These are phyloP conservation scores for Pterocarpus santalinus DNA, from an alignment of 306 rosid genomes.

Conservation along the genomic window DNA sequence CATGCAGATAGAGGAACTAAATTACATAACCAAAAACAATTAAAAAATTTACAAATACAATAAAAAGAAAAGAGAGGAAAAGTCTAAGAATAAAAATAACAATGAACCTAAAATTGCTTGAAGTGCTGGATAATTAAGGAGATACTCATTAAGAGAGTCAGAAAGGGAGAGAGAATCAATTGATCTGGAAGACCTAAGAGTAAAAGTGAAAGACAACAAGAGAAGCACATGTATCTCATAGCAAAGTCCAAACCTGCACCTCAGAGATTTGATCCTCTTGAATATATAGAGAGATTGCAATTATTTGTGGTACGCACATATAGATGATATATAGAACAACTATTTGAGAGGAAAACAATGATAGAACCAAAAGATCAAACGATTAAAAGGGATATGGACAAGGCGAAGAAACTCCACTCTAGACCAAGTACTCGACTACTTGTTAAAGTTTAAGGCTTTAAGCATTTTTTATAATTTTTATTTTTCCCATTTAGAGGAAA, in stretches of 20 bases:
- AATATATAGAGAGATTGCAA: background rate
- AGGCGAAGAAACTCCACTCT: background rate
- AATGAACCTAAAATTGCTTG: background rate
- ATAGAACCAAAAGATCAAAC: conserved; percentile 56
- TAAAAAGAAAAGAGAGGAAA: conserved; percentile 15
- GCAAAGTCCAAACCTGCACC: background rate
- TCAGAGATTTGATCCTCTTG: background rate
- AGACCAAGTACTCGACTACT: background rate
- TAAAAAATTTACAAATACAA: background rate
- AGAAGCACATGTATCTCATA: background rate
- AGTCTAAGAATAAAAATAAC: background rate
- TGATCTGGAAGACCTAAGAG: conserved; percentile 34
- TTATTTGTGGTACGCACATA: conserved; percentile 10
- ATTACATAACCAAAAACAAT: background rate
- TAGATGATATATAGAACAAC: background rate
- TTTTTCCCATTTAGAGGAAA: conserved; percentile 3
- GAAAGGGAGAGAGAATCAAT: conserved; percentile 23
- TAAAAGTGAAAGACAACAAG: conserved; percentile 21
- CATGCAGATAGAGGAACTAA: background rate
- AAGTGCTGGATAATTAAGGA: conserved; percentile 27
- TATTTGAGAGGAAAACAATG: conserved; percentile 24
- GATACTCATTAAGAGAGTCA: conserved; percentile 23
- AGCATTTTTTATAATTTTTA: background rate
- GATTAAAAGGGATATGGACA: conserved; percentile 51
- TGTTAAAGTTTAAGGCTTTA: background rate